phyloP scores from a whole-genome alignment of 1,139 yeast genomes.

The Magnusiomyces fungicola region DNA sequence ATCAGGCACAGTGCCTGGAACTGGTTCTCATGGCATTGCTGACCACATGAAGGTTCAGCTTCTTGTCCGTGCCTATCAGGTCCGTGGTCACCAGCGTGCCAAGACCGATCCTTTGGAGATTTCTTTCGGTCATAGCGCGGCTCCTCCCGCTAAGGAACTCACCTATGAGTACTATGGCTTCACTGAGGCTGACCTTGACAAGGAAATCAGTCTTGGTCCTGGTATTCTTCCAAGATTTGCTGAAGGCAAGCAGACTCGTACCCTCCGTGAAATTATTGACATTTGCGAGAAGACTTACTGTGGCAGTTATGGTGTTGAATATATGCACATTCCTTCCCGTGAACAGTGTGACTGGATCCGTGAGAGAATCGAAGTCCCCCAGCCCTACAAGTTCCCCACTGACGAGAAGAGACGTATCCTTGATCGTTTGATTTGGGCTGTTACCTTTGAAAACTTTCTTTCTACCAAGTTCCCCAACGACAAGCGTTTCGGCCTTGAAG shows the following conservation, averaged over 20 bases:
- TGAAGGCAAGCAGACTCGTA: slow-evolving; percentile 41
- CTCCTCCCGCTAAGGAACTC: slow-evolving; percentile 68
- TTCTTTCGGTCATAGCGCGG: slow-evolving; percentile 63
- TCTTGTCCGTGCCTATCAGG: slow-evolving; percentile 96
- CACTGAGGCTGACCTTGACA: slow-evolving; percentile 75
- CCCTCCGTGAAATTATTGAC: slow-evolving; percentile 68
- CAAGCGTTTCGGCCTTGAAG: slow-evolving; percentile 97
- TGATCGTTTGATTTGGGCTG: slow-evolving; percentile 95
- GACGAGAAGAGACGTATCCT: slow-evolving; percentile 95
- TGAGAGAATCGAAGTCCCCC: slow-evolving; percentile 90
- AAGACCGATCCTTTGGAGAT: slow-evolving; percentile 90
- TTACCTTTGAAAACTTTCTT: slow-evolving; percentile 86
- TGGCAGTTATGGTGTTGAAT: slow-evolving; percentile 85
- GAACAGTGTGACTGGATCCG: slow-evolving; percentile 97
- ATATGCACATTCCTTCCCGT: slow-evolving; percentile 93
- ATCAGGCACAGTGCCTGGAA: slow-evolving; percentile 40
- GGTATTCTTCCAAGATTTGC: slow-evolving; percentile 95
- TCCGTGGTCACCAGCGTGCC: slow-evolving; percentile 95
- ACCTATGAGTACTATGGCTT: slow-evolving; percentile 89
- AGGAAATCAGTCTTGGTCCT: slow-evolving; percentile 86
- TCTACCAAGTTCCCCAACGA: slow-evolving; percentile 96
- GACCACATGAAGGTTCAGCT: slow-evolving; percentile 93
- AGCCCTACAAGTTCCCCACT: slow-evolving; percentile 70
- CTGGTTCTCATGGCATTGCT: slow-evolving; percentile 48
- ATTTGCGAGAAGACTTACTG: slow-evolving; percentile 83